A percentile compares a stretch with the other conserved stretches of the same genome.
Conservation (phyloP, 306 rosid species). For the Quercus suber region DNA sequence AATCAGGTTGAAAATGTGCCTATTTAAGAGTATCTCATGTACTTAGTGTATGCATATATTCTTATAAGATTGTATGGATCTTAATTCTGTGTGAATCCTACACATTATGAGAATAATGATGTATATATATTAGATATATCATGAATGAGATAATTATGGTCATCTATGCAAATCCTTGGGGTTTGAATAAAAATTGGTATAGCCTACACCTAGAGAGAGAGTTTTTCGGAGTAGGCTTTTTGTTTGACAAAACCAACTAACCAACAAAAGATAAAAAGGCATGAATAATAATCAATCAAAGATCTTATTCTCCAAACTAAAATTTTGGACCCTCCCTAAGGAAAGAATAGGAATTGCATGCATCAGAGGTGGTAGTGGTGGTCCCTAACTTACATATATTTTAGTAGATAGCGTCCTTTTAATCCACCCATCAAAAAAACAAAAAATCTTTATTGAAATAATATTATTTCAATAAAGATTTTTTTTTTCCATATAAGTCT, state of each 20-base stretch:
- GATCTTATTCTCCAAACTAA: conserved; percentile 31
- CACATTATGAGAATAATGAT: too few species aligned
- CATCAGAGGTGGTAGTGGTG: conserved; percentile 25
- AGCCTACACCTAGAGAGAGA: too few species aligned
- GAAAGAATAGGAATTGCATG: conserved; percentile 11
- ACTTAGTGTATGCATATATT: too few species aligned
- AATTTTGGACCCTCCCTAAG: conserved; percentile 30
- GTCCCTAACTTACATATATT: conserved; percentile 23
- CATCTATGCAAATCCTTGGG: too few species aligned
- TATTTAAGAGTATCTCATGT: too few species aligned
- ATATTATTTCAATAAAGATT: not conserved
- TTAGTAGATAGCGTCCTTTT: not conserved
- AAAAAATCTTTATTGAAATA: too few species aligned
- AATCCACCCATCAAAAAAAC: not conserved
- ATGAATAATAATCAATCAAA: conserved; percentile 20
- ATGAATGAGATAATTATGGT: too few species aligned
- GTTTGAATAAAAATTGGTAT: too few species aligned
- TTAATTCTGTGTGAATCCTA: too few species aligned
- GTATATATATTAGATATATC: too few species aligned
- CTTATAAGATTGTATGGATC: too few species aligned
- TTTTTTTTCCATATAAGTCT: not conserved
- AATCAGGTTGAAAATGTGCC: too few species aligned
- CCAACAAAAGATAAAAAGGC: conserved; percentile 31
- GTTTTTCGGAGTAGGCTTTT: not conserved
- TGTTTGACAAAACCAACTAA: conserved; percentile 28